Base-by-base conservation (phyloP, 805 yeast genomes). In the Lachancea sp. region DNA sequence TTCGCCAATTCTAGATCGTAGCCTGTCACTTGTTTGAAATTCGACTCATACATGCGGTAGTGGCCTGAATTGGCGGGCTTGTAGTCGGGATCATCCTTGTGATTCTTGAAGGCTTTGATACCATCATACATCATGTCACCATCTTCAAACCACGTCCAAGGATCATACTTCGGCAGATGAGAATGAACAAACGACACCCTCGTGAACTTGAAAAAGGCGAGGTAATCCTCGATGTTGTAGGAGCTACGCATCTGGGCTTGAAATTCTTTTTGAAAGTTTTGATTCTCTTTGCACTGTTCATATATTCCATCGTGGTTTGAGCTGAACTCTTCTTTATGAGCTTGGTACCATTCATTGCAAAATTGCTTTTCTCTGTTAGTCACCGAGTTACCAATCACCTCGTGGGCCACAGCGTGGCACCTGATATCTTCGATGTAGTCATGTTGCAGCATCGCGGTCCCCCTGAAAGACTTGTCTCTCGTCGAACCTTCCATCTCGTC, bases 371-470 rank as follows among this genome's bases (percentile, higher is more conserved):
- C 21, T n/a, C 19, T 25, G 11, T 29, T 29, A 22, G 31, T 36
- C 16, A 30, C 19, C 17, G 29, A 28, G 9, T 43, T 40, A 17
- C 43, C 40, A 17, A 57, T 49, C 2, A 43, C 51, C 17, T 43
- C 35, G 8, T 26, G 33, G 5, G 61, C 58, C 4, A 33, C 13
- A 8, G 45, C 25, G 29, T 47, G 47, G 20, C 47, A 50, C 19
- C 47, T 41, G 42, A 65, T 76, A 58, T 84, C 94, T 32, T 71
- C 72, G n/a, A 69, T 58, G 2, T 89, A 86, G 54, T 81, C 77
- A 45, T 68, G 75, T 58, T 85, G 95, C 4, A 82, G 80, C 87
- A 84, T 84, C 2, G 83, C 85, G 8, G 79, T 74, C 13, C 89
- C 90, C n/a, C 69, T 60, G 54, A 72, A 81, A 7, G 36, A 15